Base-by-base conservation (phyloP, 2,329 filamentous ascomycete species). In the Cytospora piceicola region DNA sequence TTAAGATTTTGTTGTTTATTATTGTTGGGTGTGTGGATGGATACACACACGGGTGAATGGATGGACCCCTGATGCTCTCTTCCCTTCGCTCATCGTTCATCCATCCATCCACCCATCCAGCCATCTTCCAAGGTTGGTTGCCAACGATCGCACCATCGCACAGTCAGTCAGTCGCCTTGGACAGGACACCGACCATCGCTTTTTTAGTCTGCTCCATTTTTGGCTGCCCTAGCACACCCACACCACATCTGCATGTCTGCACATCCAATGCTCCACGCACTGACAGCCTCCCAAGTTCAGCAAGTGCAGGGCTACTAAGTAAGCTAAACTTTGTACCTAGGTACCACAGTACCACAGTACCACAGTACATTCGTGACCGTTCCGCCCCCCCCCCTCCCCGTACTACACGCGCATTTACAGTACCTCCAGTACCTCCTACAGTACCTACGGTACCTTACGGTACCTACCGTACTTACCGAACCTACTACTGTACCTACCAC, bases 141-240 rank as follows among this genome's bases (percentile, higher is more conserved):
- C 32, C 32, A 36, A 15, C 34, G 11, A 36, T 36, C 39, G 39
- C 39, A 42, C n/a, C n/a, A n/a, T n/a, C n/a, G n/a, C n/a, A n/a
- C n/a, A n/a, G n/a, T n/a, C n/a, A n/a, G n/a, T n/a, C 39, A 42
- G 20, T 42, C 17, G 39, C 39, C 39, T n/a, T 63, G 36, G 56
- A 63, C 61, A 63, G 36, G 56, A 63, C 61, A 63, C 61, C 61
- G 61, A 63, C 60, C 53, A n/a, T 63, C 60, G 46, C 53, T 54
- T 63, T 36, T 57, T 49, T 56, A 51, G 49, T 49, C 49, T 32
- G 29, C 56, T 49, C 36, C 55, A 36, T 64, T 49, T 49, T 46
- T 46, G 46, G 34, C 49, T 55, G 32, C 32, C 53, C 55, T 15
- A 34, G 49, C 46, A 36, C 34, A 12, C 34, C 34, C 34, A 14